A percentile compares a stretch with the other conserved stretches of the same genome.
Evolutionary conservation across 352 stramenopile species (phyloP).

Genomic region (Pythium utonaiense): DNA sequence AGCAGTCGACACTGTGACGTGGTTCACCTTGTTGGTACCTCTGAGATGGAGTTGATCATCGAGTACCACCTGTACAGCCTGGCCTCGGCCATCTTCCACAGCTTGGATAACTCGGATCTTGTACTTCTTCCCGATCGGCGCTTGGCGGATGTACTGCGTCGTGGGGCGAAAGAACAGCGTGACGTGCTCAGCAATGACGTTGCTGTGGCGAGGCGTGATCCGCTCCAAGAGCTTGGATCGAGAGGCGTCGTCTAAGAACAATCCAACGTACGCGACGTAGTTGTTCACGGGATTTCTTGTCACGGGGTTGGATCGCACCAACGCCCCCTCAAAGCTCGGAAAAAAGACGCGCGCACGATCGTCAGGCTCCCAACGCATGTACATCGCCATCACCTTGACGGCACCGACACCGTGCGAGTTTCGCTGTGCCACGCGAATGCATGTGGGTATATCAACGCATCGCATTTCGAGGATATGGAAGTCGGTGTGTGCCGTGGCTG

Average conservation of each 20-base stretch:
- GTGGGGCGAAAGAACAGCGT: slow-evolving; percentile 64
- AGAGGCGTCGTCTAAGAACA: slow-evolving; percentile 42
- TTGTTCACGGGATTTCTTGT: slow-evolving; percentile 35
- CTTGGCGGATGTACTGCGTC: slow-evolving; percentile 41
- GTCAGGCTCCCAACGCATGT: slow-evolving; percentile 57
- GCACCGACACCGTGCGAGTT: slow-evolving; percentile 67
- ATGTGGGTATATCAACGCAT: slow-evolving; percentile 42
- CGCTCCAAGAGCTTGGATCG: slow-evolving; percentile 31
- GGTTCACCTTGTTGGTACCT: slow-evolving; percentile 50
- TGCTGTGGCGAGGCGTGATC: slow-evolving; percentile 29
- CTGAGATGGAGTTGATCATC: slow-evolving; percentile 32
- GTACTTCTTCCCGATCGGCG: slow-evolving; percentile 39
- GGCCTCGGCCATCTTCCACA: slow-evolving; percentile 40
- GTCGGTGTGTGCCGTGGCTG: not conserved
- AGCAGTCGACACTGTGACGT: slow-evolving; percentile 59
- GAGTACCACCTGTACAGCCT: slow-evolving; percentile 49
- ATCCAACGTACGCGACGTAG: slow-evolving; percentile 43
- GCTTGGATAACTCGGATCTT: slow-evolving; percentile 33
- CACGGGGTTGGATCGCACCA: slow-evolving; percentile 47
- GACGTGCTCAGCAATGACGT: slow-evolving; percentile 56
- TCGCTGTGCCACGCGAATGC: slow-evolving; percentile 47
- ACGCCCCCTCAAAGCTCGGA: slow-evolving; percentile 42
- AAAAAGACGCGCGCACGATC: slow-evolving; percentile 29
- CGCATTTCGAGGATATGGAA: slow-evolving; percentile 48
- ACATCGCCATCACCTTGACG: slow-evolving; percentile 69